phyloP scores from a whole-genome alignment of 257 asterid genomes.

The Gentiana dahurica region DNA sequence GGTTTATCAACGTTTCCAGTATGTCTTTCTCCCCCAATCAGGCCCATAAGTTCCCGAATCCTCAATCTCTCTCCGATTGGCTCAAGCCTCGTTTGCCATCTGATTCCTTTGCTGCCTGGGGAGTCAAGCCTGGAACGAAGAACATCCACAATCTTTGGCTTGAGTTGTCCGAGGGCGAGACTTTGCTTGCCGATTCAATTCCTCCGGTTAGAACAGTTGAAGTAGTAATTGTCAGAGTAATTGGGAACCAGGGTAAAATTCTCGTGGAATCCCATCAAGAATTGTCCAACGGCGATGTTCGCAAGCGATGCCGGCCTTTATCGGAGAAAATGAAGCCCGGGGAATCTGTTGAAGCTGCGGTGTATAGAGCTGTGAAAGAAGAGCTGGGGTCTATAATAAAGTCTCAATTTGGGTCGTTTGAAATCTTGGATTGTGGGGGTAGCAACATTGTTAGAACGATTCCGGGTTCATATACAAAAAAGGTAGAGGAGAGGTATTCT shows the following conservation, averaged over 20 bases:
- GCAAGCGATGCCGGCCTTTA: conserved; percentile 59
- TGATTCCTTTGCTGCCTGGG: conserved; percentile 84
- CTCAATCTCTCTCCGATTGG: conserved; percentile 91
- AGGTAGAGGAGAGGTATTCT: conserved; percentile 71
- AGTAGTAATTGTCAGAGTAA: conserved; percentile 57
- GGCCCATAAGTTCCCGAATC: conserved; percentile 40
- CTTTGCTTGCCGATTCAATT: conserved; percentile 48
- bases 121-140: conserved; percentile 87
- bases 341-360: conserved; percentile 77
- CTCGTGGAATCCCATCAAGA: conserved; percentile 87
- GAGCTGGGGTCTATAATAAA: conserved; percentile 55
- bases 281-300: conserved; percentile 60
- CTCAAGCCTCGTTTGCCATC: conserved; percentile 63
- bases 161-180: conserved; percentile 80
- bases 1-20: conserved; percentile 33
- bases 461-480: conserved; percentile 57
- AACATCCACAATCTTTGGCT: conserved; percentile 82
- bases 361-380: conserved; percentile 69
- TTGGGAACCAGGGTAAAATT: conserved; percentile 37
- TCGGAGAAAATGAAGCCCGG: conserved; percentile 98
- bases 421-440: conserved; percentile 1
- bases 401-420: conserved; percentile 1
- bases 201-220: conserved; percentile 81
- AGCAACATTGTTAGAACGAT: conserved; percentile 30
- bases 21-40: conserved; percentile 37